Base-by-base conservation (phyloP, 2,329 filamentous ascomycete species). In the Teratosphaeria nubilosa region DNA sequence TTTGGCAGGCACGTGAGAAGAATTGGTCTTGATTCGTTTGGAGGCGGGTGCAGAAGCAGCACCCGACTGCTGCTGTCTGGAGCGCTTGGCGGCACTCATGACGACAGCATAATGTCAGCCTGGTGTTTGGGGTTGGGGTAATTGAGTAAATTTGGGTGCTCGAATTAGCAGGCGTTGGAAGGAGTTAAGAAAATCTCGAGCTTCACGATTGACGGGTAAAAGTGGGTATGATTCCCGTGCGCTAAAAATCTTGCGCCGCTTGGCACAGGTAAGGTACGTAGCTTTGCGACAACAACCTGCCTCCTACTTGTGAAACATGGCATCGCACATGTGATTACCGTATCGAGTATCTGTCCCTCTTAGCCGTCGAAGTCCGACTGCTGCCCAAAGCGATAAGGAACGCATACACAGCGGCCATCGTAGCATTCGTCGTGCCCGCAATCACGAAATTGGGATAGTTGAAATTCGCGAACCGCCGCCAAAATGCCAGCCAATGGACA, bases 11-110 rank as follows among this genome's bases (percentile, higher is more conserved):
- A 67, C 66, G 65, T 72, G 69, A 65, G 69, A 66, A 25, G 60
- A 67, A 58, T 68, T 69, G 41, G 62, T 67, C 62, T 72, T 73
- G 48, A 66, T 56, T 54, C 69, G 64, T 59, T 73, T 73, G 50
- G 65, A 63, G 13, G 64, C 62, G 16, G 68, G 68, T 31, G 65
- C 63, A 59, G 67, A 61, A 51, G 57, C 62, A 54, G 67, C 64
- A 52, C 66, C 69, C 56, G 58, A n/a, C 54, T 65, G 68, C 55
- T 63, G 65, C 53, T 60, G 58, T 59, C 68, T 64, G 25, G 68
- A 61, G 31, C 70, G 69, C 63, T 73, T 72, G 52, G 66, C 60
- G 55, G 68, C 60, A 65, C 70, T 73, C 71, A 73, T 73, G 10
- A 53, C 63, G 63, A 65, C 54, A 54, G 56, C 67, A 70, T n/a